Percentiles rank a stretch among this genome's conserved stretches.
Evolutionary conservation across 1,284 basidiomycete genomes (phyloP).

Genomic region (Trametes pubescens): DNA sequence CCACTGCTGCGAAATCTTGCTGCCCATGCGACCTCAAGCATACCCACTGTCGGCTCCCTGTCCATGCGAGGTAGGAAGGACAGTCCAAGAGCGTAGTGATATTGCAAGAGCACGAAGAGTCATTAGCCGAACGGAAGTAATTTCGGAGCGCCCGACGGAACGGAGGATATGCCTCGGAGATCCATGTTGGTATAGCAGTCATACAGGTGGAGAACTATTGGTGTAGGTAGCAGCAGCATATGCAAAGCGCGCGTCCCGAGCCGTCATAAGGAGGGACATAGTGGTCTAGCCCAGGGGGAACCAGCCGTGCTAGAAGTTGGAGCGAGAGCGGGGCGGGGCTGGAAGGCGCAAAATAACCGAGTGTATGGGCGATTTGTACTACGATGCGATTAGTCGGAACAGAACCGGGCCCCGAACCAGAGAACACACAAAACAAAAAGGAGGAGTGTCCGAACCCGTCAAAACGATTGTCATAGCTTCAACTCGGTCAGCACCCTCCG

Average conservation of each 20-base stretch:
- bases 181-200: constrained; percentile 39
- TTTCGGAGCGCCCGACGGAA: background rate
- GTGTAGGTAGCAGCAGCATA: constrained; percentile 36
- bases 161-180: constrained; percentile 4
- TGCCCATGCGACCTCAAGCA: too few relatives aligned
- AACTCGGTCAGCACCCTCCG: constrained; percentile 92
- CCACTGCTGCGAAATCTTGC: too few relatives aligned
- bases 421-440: constrained; percentile 23
- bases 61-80: too few relatives aligned
- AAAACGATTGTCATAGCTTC: constrained; percentile 70
- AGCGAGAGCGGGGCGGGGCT: constrained; percentile 12
- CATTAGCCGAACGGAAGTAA: too few relatives aligned
- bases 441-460: constrained; percentile 12
- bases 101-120: too few relatives aligned
- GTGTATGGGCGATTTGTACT: constrained; percentile 31
- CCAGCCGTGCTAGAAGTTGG: constrained; percentile 29
- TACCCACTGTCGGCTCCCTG: too few relatives aligned
- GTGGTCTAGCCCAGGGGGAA: constrained; percentile 26
- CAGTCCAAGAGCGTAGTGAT: too few relatives aligned
- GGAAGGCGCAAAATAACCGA: constrained; percentile 28
- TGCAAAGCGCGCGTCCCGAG: constrained; percentile 33
- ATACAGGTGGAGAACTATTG: constrained; percentile 33
- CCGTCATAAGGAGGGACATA: constrained; percentile 32
- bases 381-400: constrained; percentile 30
- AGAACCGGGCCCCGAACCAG: constrained; percentile 21